These are phyloP conservation scores for Phytophthora pistaciae DNA, from an alignment of 352 stramenopile genomes.

Conservation along the genomic window DNA sequence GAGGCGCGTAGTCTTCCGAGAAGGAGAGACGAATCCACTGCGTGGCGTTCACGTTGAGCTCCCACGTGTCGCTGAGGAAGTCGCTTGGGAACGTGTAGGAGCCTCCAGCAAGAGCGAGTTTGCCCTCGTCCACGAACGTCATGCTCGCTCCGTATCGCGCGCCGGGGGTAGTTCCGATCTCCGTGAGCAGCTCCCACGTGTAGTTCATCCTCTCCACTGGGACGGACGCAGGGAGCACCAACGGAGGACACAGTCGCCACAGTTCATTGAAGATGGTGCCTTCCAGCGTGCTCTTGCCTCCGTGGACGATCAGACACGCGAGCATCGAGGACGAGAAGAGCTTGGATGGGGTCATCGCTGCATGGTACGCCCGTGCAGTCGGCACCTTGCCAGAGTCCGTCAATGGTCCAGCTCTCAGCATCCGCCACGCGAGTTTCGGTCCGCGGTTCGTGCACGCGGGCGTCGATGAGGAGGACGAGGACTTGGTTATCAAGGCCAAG, in stretches of 20 bases:
- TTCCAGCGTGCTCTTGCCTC: conserved; percentile 52
- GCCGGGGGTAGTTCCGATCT: conserved; percentile 57
- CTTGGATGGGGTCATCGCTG: conserved; percentile 45
- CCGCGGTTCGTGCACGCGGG: conserved; percentile 24
- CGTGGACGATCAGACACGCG: conserved; percentile 65
- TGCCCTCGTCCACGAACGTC: conserved; percentile 66
- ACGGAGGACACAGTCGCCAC: conserved; percentile 67
- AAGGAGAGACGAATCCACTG: conserved; percentile 74
- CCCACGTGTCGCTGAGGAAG: conserved; percentile 77
- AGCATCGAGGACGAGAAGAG: conserved; percentile 36
- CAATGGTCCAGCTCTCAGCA: conserved; percentile 25
- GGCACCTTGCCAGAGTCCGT: conserved; percentile 22
- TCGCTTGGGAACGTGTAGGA: conserved; percentile 84
- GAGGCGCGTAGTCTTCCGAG: conserved; percentile 52
- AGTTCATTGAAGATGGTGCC: conserved; percentile 74
- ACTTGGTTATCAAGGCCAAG: conserved; percentile 54
- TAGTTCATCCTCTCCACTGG: conserved; percentile 55
- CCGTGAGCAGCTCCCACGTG: conserved; percentile 62
- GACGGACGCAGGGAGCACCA: background rate
- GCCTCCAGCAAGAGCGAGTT: conserved; percentile 63
- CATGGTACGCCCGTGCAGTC: conserved; percentile 57
- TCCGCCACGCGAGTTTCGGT: conserved; percentile 53
- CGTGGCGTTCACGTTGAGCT: conserved; percentile 72
- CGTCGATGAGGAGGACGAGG: conserved; percentile 12
- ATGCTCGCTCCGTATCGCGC: conserved; percentile 68